phyloP scores from a whole-genome alignment of 1,284 basidiomycete species.

The Waitea zeae region DNA sequence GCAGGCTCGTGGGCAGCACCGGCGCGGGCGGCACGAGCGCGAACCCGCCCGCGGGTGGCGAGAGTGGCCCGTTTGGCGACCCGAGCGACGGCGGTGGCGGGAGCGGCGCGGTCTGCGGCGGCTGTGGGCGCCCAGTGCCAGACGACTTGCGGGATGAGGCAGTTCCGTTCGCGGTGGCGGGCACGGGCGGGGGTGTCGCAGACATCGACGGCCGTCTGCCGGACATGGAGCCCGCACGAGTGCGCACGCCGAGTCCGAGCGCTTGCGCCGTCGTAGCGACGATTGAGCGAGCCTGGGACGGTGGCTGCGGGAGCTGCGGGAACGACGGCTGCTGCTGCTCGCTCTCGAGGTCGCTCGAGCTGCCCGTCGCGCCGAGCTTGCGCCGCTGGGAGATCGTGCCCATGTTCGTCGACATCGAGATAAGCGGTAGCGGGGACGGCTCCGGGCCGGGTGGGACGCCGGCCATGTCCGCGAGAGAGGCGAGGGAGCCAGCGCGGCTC shows the following conservation, averaged over 20 bases:
- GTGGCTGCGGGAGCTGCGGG: conserved; percentile 19
- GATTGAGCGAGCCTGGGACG: conserved; percentile 23
- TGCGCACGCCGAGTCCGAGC: conserved; percentile 22
- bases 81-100: conserved; percentile 27
- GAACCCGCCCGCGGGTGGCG: conserved; percentile 11
- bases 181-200: conserved; percentile 5
- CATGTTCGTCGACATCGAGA: conserved; percentile 39
- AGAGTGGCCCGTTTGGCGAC: conserved; percentile 8
- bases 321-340: conserved; percentile 25
- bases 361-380: conserved; percentile 13
- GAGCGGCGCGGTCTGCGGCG: conserved; percentile 29
- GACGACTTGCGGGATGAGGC: conserved; percentile 35
- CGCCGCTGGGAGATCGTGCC: conserved; percentile 58
- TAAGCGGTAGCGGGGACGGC: conserved; percentile 18
- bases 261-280: conserved; percentile 19
- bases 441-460: background rate
- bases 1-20: conserved; percentile 33
- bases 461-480: too few species aligned
- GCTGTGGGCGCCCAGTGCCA: conserved; percentile 29
- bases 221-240: conserved; percentile 52
- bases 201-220: conserved; percentile 39
- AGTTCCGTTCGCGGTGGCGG: conserved; percentile 6
- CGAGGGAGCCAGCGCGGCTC: too few species aligned
- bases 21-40: conserved; percentile 34
- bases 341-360: conserved; percentile 32